Conservation (phyloP, 2,329 filamentous ascomycete genomes). For the Botryosphaeria dothidea region DNA sequence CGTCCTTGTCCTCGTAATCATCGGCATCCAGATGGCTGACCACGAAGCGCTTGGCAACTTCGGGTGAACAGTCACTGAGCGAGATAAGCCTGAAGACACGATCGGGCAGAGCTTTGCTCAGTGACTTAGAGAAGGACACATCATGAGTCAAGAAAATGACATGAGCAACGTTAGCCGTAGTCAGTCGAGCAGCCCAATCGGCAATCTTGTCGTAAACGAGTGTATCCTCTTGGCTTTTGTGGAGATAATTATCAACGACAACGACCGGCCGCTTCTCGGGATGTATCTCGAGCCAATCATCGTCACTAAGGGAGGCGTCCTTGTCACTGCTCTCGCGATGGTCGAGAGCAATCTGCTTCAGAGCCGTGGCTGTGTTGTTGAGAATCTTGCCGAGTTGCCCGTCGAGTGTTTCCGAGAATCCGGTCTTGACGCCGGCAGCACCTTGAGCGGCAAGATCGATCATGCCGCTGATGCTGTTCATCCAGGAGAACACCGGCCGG, state of each 20-base stretch:
- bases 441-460: conserved; percentile 90
- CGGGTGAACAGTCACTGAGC: conserved; percentile 78
- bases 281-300: conserved; percentile 87
- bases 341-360: conserved; percentile 75
- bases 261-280: conserved; percentile 81
- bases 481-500: conserved; percentile 91
- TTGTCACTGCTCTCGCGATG: conserved; percentile 70
- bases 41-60: conserved; percentile 89
- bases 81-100: conserved; percentile 85
- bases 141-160: conserved; percentile 94
- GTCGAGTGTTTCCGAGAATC: conserved; percentile 90
- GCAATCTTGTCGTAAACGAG: conserved; percentile 59
- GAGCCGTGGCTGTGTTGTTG: conserved; percentile 75
- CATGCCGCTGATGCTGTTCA: conserved; percentile 91
- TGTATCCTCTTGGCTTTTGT: conserved; percentile 61
- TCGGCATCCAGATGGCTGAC: conserved; percentile 70
- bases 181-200: conserved; percentile 83
- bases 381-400: conserved; percentile 87
- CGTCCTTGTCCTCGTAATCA: conserved; percentile 39
- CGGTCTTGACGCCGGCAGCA: conserved; percentile 90
- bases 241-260: conserved; percentile 87
- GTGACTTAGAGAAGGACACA: conserved; percentile 80
- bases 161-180: conserved; percentile 86
- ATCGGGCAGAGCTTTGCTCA: conserved; percentile 85
- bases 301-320: conserved; percentile 71